Evolutionary conservation across 805 yeast species (phyloP), one percentile per base, ranked within the genome.

Genomic region (Candida ipomoeae): DNA sequence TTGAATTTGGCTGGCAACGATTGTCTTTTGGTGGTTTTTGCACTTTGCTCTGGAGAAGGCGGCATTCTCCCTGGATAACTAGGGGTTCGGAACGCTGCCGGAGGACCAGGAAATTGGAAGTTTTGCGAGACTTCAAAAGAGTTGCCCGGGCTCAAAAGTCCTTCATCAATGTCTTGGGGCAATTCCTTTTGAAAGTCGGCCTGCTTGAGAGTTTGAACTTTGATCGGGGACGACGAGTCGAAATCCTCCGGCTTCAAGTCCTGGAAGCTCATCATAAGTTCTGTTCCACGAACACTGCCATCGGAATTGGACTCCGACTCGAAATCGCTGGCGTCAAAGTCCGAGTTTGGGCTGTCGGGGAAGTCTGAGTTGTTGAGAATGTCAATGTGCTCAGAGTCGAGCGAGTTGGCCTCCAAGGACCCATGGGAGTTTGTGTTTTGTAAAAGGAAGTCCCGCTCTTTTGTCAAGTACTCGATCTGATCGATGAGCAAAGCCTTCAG

Each of bases 401-500:
- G 45, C 38, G 45, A 42, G 34, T 46, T 40, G 36, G 34, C 23
- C 17, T 29, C 52, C 15, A 21, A 20, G 35, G 48, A n/a, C 26
- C 42, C 40, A 29, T 38, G 49, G n/a, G 40, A 26, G 6, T 35
- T 45, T 20, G 54, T 14, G 40, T 35, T 53, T 31, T 53, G 38
- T 15, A 56, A 43, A 13, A 56, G 49, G 13, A 54, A 39, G 46
- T 58, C 58, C 26, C 60, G 52, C 36, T 74, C 73, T 47, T 68
- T 70, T 41, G 77, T 71, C 52, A 79, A 64, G 55, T 67, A 64
- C 57, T 80, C 85, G 40, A 80, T 68, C 62, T 80, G 83, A 56
- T 79, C 83, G 44, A 80, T 77, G 46, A 80, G 75, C 42, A 77
- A 65, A 51, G 75, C 68, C 55, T 79, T 79, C 37, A 82, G 78